Evolutionary conservation across 768 basidiomycete genomes (phyloP), one percentile per base, ranked within the genome.

Genomic region (Cystobasidium tubakii): DNA sequence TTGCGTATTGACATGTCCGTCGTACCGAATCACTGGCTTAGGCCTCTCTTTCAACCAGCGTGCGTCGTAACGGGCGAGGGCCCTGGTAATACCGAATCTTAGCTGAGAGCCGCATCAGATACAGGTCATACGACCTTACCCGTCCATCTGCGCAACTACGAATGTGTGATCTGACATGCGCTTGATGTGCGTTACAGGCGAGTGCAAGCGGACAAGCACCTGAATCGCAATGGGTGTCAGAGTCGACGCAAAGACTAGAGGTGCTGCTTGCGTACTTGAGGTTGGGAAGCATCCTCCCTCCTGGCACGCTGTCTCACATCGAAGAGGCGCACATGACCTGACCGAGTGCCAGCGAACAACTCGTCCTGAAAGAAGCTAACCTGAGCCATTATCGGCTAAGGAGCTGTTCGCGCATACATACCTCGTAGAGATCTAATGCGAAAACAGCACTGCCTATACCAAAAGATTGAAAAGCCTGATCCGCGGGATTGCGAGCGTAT

Each of bases 361-460:
- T 43, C 53, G 6, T 31, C 23, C 69, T 65, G 63, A 15, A 65
- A 7, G 10, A 34, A 60, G 9, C 10, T 27, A 12, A 23, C 27
- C 23, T 50, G 17, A 60, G 57, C 13, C 6, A 6, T 60, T 15
- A 39, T 39, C 15, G 39, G 4, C 12, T 12, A 12, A 60, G 27
- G 57, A 29, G 9, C 53, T 10, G 53, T 7, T 55, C 27, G 27
- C 19, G 12, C 44, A 9, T 25, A 34, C 46, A 27, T 10, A 55
- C 43, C 66, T 73, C 27, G 25, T 34, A 21, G 17, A 44, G 31
- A 3, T 65, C 50, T 25, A 74, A 13, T 13, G 73, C 39, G 39
- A 74, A 66, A 13, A 74, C 73, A 31, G 73, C 63, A 55, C 64
- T 66, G 21, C 43, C 73, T 7, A 70, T 74, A 6, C 31, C 50